A percentile compares a stretch with the other conserved stretches of the same genome.
These are phyloP conservation scores for Aquilaria sinensis DNA, from an alignment of 345 rosid genomes.

Conservation along the genomic window DNA sequence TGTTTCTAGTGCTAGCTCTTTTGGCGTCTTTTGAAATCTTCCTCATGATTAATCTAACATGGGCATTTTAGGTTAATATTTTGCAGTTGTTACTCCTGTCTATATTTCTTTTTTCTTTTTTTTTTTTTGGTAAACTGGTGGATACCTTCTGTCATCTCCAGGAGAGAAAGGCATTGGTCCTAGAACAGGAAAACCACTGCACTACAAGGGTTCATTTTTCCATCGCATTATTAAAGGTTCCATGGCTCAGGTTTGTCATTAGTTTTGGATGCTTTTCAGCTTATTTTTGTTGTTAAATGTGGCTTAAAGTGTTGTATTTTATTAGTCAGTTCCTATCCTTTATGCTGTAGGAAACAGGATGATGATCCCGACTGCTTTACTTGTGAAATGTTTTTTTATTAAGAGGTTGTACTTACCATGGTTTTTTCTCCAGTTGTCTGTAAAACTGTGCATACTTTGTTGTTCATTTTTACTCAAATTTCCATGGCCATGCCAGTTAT, in stretches of 20 bases:
- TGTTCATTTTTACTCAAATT: slow-evolving; percentile 32
- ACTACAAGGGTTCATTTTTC: slow-evolving; percentile 95
- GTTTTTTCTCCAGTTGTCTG: slow-evolving; percentile 37
- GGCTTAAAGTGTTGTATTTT: slow-evolving; percentile 65
- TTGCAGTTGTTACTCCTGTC: slow-evolving; percentile 5
- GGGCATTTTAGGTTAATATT: slow-evolving; percentile 3
- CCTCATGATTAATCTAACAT: background rate
- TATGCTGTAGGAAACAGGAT: slow-evolving; percentile 99
- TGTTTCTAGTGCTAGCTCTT: background rate
- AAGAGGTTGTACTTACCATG: slow-evolving; percentile 84
- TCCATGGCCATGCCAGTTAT: slow-evolving; percentile 27
- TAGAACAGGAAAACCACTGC: slow-evolving; percentile 75
- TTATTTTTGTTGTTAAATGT: slow-evolving; percentile 36
- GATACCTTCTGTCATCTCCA: slow-evolving; percentile 15
- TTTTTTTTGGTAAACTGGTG: slow-evolving; percentile 15
- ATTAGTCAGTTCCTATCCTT: slow-evolving; percentile 78
- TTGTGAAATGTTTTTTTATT: slow-evolving; percentile 82
- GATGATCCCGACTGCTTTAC: slow-evolving; percentile 95
- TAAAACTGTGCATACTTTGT: too few relatives aligned
- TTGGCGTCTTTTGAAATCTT: background rate
- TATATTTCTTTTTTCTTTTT: background rate
- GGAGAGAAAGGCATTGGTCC: slow-evolving; percentile 93
- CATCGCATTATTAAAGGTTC: slow-evolving; percentile 79
- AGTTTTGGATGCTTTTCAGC: slow-evolving; percentile 11
- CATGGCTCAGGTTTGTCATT: slow-evolving; percentile 80